Percentiles rank a stretch among this genome's conserved stretches.
Conservation (phyloP, 1,139 yeast species). For the Yamadazyma atlantica region DNA sequence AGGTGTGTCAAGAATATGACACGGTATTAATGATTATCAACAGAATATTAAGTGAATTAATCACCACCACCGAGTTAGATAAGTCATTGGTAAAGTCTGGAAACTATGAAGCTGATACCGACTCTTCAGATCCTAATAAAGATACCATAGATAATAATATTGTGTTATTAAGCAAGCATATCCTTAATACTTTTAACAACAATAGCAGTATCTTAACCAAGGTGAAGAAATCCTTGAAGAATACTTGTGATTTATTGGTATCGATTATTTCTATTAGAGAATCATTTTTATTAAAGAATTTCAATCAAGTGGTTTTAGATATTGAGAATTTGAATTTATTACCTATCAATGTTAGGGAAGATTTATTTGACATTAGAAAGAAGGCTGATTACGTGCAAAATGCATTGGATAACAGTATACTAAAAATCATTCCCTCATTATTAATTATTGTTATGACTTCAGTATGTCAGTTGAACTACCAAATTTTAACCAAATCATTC, state of each 20-base stretch:
- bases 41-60: conserved; percentile 73
- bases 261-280: conserved; percentile 70
- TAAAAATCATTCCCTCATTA: conserved; percentile 78
- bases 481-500: conserved; percentile 46
- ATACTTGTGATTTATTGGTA: conserved; percentile 64
- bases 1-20: conserved; percentile 84
- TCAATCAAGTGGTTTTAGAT: conserved; percentile 57
- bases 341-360: conserved; percentile 52
- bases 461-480: conserved; percentile 58
- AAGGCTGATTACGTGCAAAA: conserved; percentile 43
- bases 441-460: conserved; percentile 82
- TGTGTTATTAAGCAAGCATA: conserved; percentile 58
- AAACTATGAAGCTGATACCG: conserved; percentile 30
- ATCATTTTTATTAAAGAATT: conserved; percentile 55
- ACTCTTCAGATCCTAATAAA: conserved; percentile 18
- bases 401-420: conserved; percentile 65
- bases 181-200: conserved; percentile 52
- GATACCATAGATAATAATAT: conserved; percentile 47
- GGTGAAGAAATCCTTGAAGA: conserved; percentile 48
- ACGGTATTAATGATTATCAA: conserved; percentile 80
- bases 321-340: conserved; percentile 64
- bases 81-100: conserved; percentile 50
- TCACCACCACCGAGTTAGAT: conserved; percentile 72
- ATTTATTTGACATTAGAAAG: conserved; percentile 35
- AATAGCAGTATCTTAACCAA: conserved; percentile 48